Evolutionary conservation across 2,329 filamentous ascomycete species (phyloP).

Genomic region (Berkeleyomyces rouxiae): DNA sequence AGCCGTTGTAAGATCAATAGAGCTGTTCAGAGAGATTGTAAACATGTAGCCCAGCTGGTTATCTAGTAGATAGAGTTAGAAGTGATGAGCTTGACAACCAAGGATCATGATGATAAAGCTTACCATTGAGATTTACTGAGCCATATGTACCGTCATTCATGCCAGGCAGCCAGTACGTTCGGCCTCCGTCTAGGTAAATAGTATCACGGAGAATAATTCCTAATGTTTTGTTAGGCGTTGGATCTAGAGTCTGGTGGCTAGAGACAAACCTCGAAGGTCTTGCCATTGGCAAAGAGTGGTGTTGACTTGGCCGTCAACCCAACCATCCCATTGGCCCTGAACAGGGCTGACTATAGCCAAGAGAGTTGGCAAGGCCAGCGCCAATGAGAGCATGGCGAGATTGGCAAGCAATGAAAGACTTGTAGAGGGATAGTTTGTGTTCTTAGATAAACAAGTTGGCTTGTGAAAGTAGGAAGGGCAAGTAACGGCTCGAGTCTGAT

Average conservation of each 20-base stretch:
- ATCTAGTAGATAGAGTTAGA: constrained; percentile 21
- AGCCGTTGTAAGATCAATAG: constrained; percentile 15
- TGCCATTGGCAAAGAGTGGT: constrained; percentile 44
- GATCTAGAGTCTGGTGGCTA: background rate
- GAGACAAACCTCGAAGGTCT: constrained; percentile 26
- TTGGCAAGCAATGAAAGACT: background rate
- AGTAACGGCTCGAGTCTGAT: no score
- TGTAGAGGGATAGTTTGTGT: background rate
- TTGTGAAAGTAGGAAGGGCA: no score
- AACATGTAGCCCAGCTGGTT: constrained; percentile 38
- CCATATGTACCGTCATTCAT: constrained; percentile 27
- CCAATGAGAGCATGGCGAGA: background rate
- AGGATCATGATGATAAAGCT: constrained; percentile 15
- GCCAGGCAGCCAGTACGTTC: constrained; percentile 35
- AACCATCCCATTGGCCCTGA: constrained; percentile 29
- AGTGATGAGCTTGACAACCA: constrained; percentile 2
- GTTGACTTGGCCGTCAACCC: constrained; percentile 36
- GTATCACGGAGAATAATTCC: constrained; percentile 43
- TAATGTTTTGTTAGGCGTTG: constrained; percentile 18
- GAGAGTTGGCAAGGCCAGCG: background rate
- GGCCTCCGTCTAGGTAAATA: constrained; percentile 49
- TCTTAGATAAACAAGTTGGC: no score
- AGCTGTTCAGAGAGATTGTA: constrained; percentile 40
- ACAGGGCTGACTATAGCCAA: constrained; percentile 19
- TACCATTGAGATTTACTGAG: constrained; percentile 25